phyloP scores from a whole-genome alignment of 495 filamentous ascomycete species.

The Acidomyces sp. region DNA sequence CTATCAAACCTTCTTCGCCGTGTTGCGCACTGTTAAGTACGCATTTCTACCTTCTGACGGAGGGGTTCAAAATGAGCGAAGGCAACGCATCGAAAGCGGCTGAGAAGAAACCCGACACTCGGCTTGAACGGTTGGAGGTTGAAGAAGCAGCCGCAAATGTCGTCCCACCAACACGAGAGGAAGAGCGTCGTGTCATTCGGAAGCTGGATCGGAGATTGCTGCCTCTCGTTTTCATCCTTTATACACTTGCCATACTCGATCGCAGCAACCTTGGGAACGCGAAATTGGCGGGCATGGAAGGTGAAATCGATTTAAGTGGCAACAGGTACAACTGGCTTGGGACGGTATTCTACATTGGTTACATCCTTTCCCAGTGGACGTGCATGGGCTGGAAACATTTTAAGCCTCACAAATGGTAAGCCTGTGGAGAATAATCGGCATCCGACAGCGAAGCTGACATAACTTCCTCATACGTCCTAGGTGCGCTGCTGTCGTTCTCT shows the following conservation, averaged over 20 bases:
- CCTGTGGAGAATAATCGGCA: too few relatives aligned
- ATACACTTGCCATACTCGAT: constrained; percentile 70
- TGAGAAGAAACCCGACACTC: neutral
- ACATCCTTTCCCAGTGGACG: constrained; percentile 26
- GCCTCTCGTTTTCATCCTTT: constrained; percentile 64
- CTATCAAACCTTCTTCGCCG: too few relatives aligned
- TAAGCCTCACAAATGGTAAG: too few relatives aligned
- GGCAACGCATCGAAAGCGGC: too few relatives aligned
- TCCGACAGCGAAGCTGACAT: too few relatives aligned
- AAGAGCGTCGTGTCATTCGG: constrained; percentile 57
- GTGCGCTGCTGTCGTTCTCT: constrained; percentile 22
- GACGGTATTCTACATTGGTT: constrained; percentile 27
- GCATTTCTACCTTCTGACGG: too few relatives aligned
- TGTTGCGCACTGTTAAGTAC: too few relatives aligned
- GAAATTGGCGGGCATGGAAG: constrained; percentile 52
- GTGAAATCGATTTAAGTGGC: constrained; percentile 18
- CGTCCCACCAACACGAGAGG: constrained; percentile 41
- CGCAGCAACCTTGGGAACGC: constrained; percentile 38
- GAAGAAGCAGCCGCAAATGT: constrained; percentile 1
- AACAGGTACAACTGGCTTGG: constrained; percentile 27
- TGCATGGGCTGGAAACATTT: constrained; percentile 27
- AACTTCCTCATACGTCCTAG: too few relatives aligned
- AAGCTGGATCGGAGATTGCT: constrained; percentile 66
- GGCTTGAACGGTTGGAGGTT: neutral
- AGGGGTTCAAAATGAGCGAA: too few relatives aligned